Evolutionary conservation across 148 eudicot genomes (phyloP).

Genomic region (Nepenthes gracilis): DNA sequence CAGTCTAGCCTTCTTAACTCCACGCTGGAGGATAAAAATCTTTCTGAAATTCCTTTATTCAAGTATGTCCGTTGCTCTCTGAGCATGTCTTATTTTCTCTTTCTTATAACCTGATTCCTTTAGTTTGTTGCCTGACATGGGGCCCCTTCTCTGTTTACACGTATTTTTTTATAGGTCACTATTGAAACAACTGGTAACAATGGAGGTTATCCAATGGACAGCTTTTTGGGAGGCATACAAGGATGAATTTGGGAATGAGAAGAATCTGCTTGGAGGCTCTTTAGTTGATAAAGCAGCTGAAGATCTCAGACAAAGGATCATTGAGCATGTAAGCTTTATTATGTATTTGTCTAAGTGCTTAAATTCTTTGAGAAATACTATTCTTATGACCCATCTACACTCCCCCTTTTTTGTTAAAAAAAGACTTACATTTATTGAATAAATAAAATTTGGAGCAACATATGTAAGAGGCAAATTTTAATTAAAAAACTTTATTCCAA

Average conservation of each 20-base stretch:
- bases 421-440: too few relatives aligned
- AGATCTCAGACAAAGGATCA: constrained; percentile 81
- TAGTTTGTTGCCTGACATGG: neutral
- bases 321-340: constrained; percentile 70
- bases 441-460: too few relatives aligned
- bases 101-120: neutral
- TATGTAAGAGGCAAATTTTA: too few relatives aligned
- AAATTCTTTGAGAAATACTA: neutral
- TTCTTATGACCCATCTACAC: neutral
- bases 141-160: neutral
- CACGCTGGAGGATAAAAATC: constrained; percentile 87
- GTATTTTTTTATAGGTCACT: constrained; percentile 31
- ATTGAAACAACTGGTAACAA: constrained; percentile 78
- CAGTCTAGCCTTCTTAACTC: constrained; percentile 92
- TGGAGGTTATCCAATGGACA: constrained; percentile 94
- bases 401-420: too few relatives aligned
- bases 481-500: too few relatives aligned
- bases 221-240: constrained; percentile 73
- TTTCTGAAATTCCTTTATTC: constrained; percentile 75
- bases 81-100: neutral
- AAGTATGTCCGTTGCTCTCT: constrained; percentile 27
- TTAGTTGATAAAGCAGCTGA: constrained; percentile 89
- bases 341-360: neutral
- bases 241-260: constrained; percentile 77
- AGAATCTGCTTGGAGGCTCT: constrained; percentile 75